phyloP scores from a whole-genome alignment of 306 rosid species.

The Spatholobus suberectus region DNA sequence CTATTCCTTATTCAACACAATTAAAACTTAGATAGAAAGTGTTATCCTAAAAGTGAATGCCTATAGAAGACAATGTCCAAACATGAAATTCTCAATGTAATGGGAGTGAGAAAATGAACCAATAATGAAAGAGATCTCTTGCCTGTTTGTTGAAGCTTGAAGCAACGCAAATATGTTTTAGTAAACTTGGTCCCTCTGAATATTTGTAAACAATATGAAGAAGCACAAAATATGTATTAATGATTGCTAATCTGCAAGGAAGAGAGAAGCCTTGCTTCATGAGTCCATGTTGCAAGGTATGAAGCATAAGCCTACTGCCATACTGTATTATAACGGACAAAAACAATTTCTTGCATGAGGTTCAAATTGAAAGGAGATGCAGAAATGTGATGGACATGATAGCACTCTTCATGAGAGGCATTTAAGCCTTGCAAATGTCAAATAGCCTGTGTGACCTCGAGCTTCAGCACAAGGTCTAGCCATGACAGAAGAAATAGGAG shows the following conservation, averaged over 20 bases:
- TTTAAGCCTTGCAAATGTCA: conserved; percentile 85
- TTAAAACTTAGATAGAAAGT: not conserved
- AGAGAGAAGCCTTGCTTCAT: not conserved
- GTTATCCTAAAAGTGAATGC: not conserved
- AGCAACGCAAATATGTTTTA: not conserved
- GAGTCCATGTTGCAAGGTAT: not conserved
- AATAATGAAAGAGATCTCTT: not conserved
- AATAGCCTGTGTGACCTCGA: conserved; percentile 91
- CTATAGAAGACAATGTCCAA: not conserved
- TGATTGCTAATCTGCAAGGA: not conserved
- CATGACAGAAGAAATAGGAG: conserved; percentile 57
- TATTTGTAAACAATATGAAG: not conserved
- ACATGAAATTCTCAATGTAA: not conserved
- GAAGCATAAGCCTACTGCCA: not conserved
- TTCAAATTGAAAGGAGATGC: conserved; percentile 19
- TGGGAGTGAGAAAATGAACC: not conserved
- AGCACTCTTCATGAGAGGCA: conserved; percentile 50
- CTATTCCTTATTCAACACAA: not conserved
- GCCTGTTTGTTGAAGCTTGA: not conserved
- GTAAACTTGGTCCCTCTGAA: not conserved
- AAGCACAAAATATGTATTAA: not conserved
- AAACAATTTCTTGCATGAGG: not conserved
- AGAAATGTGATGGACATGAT: not conserved
- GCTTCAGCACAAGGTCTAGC: conserved; percentile 79
- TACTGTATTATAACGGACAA: not conserved